A percentile compares a stretch with the other conserved stretches of the same genome.
phyloP scores from a whole-genome alignment of 225 moss, liverwort and hornwort species.

The Physcomitrellopsis africana region DNA sequence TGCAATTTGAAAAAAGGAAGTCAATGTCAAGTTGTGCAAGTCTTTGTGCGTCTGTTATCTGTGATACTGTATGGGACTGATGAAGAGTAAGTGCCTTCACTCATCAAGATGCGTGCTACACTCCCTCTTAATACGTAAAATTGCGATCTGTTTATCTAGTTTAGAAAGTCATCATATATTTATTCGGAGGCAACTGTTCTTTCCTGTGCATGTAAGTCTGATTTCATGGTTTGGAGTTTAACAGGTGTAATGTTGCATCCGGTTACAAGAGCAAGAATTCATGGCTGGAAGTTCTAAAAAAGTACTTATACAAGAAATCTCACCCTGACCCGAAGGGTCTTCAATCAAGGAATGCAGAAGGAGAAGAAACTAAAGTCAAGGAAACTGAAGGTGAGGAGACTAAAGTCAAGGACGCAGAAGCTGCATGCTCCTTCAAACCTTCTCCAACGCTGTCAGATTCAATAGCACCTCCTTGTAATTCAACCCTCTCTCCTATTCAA shows the following conservation, averaged over 20 bases:
- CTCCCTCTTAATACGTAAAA: background rate
- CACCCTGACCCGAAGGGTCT: conserved; percentile 35
- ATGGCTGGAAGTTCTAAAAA: conserved; percentile 64
- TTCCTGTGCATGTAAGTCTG: conserved; percentile 9
- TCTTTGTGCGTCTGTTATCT: conserved; percentile 68
- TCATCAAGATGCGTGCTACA: conserved; percentile 15
- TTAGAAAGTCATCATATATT: conserved; percentile 8
- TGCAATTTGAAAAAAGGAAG: conserved; percentile 60
- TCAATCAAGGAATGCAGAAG: conserved; percentile 40
- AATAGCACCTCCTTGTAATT: conserved; percentile 41
- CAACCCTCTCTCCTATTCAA: conserved; percentile 35
- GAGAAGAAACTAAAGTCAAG: conserved; percentile 41
- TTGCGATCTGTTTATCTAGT: background rate
- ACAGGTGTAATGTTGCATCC: conserved; percentile 51
- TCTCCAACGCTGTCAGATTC: conserved; percentile 35
- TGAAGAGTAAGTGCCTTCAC: conserved; percentile 65
- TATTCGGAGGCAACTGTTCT: background rate
- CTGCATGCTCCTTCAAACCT: conserved; percentile 29
- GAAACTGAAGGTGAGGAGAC: conserved; percentile 48
- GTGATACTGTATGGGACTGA: conserved; percentile 74
- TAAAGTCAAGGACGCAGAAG: conserved; percentile 41
- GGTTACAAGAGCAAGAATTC: conserved; percentile 63
- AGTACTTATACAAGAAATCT: conserved; percentile 53
- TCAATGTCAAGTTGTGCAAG: conserved; percentile 67
- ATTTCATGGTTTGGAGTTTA: conserved; percentile 23